Base-by-base conservation (phyloP, 2,329 filamentous ascomycete species). In the Sarocladium strictum region DNA sequence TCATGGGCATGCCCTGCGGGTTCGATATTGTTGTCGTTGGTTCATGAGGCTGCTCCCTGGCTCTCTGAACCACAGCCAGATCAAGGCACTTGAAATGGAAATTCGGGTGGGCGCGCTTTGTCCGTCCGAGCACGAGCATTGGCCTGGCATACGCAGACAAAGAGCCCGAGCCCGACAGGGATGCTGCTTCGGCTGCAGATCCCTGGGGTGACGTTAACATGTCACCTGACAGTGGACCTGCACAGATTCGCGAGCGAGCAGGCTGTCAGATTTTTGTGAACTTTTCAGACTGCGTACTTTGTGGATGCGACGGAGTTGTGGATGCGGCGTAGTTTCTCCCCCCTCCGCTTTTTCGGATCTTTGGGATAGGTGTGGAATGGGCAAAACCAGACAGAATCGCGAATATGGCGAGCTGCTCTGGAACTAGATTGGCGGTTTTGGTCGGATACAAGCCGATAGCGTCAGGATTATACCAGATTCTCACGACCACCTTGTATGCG, bases 101-200 rank as follows among this genome's bases (percentile, higher is more conserved):
- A 43, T 17, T 43, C 23, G 38, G 35, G 38, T 21, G 23, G 38
- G 38, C 12, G 29, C 29, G 29, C 29, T 32, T 32, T 6, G 29
- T 32, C 29, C 29, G 29, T 23, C 38, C 23, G 38, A 43, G 38
- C 38, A 43, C n/a, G n/a, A n/a, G n/a, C n/a, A n/a, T n/a, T 23
- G 21, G 38, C 38, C 19, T n/a, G n/a, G n/a, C n/a, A n/a, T n/a
- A 6, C 38, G 17, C 9, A 10, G n/a, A 43, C 38, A n/a, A 43
- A 4, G 19, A 43, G 19, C 19, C 17, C 17, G 29, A 32, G 12
- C 29, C 12, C 12, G 29, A 24, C 43, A 47, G 43, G 43, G 43
- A 47, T 47, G 43, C 3, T 26, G 43, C 43, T 47, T 27, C 43
- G 43, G 43, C 43, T 47, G 43, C 43, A 47, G 43, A 47, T 47